Evolutionary conservation across 345 rosid species (phyloP).

Genomic region (Turnera subulata): DNA sequence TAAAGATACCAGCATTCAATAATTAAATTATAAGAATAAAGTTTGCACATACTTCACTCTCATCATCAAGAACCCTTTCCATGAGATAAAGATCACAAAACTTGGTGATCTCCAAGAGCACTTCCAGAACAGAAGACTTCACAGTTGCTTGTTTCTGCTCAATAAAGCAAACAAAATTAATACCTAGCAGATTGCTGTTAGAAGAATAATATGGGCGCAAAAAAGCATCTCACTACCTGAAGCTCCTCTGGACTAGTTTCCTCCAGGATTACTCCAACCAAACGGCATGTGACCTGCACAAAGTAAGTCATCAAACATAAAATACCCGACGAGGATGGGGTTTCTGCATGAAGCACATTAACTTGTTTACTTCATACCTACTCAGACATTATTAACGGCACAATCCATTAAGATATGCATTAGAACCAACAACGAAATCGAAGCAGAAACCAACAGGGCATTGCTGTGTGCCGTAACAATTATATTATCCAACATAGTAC

Average conservation of each 20-base stretch:
- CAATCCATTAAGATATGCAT: not conserved
- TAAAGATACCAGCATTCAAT: not conserved
- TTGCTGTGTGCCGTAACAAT: no score
- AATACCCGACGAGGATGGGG: conserved; percentile 1
- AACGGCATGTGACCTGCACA: conserved; percentile 84
- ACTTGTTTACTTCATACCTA: not conserved
- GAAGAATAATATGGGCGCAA: conserved; percentile 9
- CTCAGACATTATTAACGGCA: not conserved
- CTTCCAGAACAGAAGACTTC: conserved; percentile 84
- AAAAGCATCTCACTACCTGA: conserved; percentile 42
- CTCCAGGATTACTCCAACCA: conserved; percentile 84
- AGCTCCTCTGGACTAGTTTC: conserved; percentile 89
- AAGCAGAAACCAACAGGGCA: not conserved
- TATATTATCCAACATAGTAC: no score
- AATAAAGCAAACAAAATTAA: conserved; percentile 11
- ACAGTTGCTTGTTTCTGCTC: conserved; percentile 84
- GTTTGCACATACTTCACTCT: conserved; percentile 66
- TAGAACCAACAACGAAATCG: not conserved
- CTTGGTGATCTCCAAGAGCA: conserved; percentile 85
- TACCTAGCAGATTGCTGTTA: conserved; percentile 2
- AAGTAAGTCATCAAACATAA: conserved; percentile 9
- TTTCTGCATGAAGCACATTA: conserved; percentile 4
- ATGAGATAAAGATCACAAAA: conserved; percentile 93
- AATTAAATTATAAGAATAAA: conserved; percentile 5
- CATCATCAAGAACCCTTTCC: conserved; percentile 97